These are phyloP conservation scores for Pythium folliculosum DNA, from an alignment of 352 stramenopile genomes.

Conservation along the genomic window DNA sequence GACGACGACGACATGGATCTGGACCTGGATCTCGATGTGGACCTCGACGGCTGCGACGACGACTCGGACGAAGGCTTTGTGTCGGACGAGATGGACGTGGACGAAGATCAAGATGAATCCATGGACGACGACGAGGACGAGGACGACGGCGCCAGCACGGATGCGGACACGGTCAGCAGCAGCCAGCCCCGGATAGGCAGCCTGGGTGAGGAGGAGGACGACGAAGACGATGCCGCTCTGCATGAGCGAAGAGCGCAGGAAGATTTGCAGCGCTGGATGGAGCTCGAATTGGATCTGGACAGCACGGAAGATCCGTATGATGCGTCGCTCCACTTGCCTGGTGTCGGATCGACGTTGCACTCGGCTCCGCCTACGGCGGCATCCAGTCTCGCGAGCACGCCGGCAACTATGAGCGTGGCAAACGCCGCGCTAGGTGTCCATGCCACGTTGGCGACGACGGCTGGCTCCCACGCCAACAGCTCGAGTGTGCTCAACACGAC, in stretches of 20 bases:
- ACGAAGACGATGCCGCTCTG: background rate
- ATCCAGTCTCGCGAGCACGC: background rate
- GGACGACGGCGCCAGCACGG: constrained; percentile 18
- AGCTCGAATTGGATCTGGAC: constrained; percentile 32
- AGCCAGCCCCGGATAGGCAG: constrained; percentile 22
- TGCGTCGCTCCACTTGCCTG: constrained; percentile 25
- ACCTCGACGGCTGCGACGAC: constrained; percentile 12
- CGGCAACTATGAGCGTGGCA: background rate
- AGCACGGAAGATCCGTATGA: constrained; percentile 29
- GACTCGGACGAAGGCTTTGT: constrained; percentile 23
- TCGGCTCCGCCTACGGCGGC: background rate
- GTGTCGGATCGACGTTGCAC: constrained; percentile 8
- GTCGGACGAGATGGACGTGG: constrained; percentile 27
- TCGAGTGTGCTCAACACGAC: constrained; percentile 27
- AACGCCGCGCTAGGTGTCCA: constrained; percentile 5
- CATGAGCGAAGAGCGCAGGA: constrained; percentile 21
- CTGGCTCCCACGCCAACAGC: constrained; percentile 31
- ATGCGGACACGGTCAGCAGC: constrained; percentile 14
- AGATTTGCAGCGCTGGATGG: constrained; percentile 34
- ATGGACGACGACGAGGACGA: constrained; percentile 16
- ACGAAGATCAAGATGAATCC: constrained; percentile 14
- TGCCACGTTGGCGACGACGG: background rate
- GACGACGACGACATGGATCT: constrained; percentile 20
- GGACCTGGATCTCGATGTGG: constrained; percentile 27
- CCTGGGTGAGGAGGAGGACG: constrained; percentile 12